Base-by-base conservation (phyloP, 106 monocot species). In the Amphibolis antarctica region DNA sequence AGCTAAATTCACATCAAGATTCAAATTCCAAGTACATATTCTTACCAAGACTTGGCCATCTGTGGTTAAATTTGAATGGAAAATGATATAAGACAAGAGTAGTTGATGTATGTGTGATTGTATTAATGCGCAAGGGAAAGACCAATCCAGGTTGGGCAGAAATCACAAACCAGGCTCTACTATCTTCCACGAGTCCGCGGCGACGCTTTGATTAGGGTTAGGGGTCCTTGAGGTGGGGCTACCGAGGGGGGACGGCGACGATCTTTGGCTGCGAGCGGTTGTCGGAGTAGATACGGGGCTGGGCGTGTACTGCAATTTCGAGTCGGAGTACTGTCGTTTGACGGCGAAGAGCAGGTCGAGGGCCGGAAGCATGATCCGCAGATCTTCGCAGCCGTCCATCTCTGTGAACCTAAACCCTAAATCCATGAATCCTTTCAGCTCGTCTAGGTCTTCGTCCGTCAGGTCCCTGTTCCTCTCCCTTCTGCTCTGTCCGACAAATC, bases 391-490 rank as follows among this genome's bases (percentile, higher is more conserved):
- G 0, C 75, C 88, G 31, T 77, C 68, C 59, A 78, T 85, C 60
- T 85, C 83, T 12, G 63, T 77, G 71, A 92, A 92, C 15, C 76
- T 78, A 44, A 88, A 92, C 12, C 92, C 85, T 14, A 88, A 64
- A 42, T 88, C 82, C 44, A 93, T 80, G n/a, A 77, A 85, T 0
- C 82, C 92, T 51, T 73, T 60, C 26, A 93, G 73, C 56, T 92
- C 92, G 19, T 88, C 79, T n/a, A 88, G 69, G 61, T 93, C 92
- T 55, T 85, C 92, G 55, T 93, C 88, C 0, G 92, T 88, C 64
- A 84, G 49, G 72, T 75, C 82, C 56, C 76, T 66, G 53, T 42
- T 52, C 72, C 64, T 59, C 19, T 28, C 46, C 5, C 13, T 60
- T 43, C 52, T 27, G 68, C 36, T 56, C 55, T n/a, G n/a, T n/a